Percentiles rank a stretch among this genome's conserved stretches.
phyloP scores from a whole-genome alignment of 768 basidiomycete genomes.

The Suillus lakei region DNA sequence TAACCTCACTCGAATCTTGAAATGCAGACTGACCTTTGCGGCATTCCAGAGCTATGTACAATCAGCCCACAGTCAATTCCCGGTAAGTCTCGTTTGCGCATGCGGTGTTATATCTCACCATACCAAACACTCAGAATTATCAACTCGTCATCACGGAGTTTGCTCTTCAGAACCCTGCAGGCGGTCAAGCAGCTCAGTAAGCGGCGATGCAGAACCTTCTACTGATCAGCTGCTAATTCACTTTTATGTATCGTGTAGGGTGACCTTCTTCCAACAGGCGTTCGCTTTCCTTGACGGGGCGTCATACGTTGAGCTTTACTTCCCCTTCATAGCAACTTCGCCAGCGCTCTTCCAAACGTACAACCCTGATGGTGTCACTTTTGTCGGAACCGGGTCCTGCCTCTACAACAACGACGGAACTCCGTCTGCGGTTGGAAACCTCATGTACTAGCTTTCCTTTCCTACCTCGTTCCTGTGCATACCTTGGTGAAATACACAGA shows the following conservation, averaged over 20 bases:
- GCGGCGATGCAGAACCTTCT: conserved; percentile 8
- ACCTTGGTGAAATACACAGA: background rate
- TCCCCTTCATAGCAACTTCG: conserved; percentile 42
- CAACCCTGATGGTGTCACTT: conserved; percentile 16
- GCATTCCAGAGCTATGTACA: conserved; percentile 35
- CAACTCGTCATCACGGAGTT: conserved; percentile 38
- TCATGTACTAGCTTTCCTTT: conserved; percentile 23
- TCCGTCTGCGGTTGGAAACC: conserved; percentile 28
- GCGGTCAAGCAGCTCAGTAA: conserved; percentile 35
- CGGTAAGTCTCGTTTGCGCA: conserved; percentile 18
- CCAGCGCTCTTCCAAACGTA: conserved; percentile 29
- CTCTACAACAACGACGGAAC: conserved; percentile 37
- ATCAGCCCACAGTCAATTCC: conserved; percentile 32
- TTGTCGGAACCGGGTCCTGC: conserved; percentile 35
- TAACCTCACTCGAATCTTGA: conserved; percentile 7
- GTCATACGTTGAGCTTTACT: conserved; percentile 38
- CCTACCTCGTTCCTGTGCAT: background rate
- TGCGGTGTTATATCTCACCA: conserved; percentile 4
- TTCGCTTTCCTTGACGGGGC: conserved; percentile 39
- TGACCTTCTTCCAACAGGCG: conserved; percentile 38
- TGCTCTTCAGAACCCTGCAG: conserved; percentile 36
- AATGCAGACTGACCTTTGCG: conserved; percentile 27
- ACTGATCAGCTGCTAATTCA: conserved; percentile 2
- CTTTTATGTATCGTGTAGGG: conserved; percentile 19
- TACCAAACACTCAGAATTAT: conserved; percentile 21